A percentile compares a stretch with the other conserved stretches of the same genome.
These are phyloP conservation scores for Codiaeum variegatum DNA, from an alignment of 441 rosid genomes.

Conservation along the genomic window DNA sequence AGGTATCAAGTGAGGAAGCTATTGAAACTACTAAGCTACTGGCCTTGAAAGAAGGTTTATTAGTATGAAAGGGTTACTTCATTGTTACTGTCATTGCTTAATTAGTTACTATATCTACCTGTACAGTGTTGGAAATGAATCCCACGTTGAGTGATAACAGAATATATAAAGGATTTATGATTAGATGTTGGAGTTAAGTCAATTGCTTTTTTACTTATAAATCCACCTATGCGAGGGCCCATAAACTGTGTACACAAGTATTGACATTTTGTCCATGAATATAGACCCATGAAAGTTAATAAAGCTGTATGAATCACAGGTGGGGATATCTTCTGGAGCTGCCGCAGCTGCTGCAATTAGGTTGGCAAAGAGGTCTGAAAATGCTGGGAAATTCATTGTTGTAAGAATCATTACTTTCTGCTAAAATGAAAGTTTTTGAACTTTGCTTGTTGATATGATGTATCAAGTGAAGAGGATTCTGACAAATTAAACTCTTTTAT, in stretches of 20 bases:
- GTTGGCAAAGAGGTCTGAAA: constrained; percentile 50
- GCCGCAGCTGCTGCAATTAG: constrained; percentile 53
- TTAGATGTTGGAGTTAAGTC: too few species aligned
- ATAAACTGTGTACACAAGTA: too few species aligned
- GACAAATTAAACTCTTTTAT: neutral
- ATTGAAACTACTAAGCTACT: constrained; percentile 64
- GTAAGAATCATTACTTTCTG: constrained; percentile 26
- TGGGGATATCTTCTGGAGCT: constrained; percentile 69
- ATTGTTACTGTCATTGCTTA: neutral
- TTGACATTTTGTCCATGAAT: too few species aligned
- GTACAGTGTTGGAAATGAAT: too few species aligned
- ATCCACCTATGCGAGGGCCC: too few species aligned
- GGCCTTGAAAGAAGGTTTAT: constrained; percentile 62
- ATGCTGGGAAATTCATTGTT: constrained; percentile 49
- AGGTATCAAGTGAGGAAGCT: constrained; percentile 69
- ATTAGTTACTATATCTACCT: neutral
- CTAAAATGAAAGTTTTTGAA: neutral
- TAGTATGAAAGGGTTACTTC: constrained; percentile 29
- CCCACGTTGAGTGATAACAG: too few species aligned
- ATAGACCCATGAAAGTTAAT: too few species aligned
- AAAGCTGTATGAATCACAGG: too few species aligned
- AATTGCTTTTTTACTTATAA: too few species aligned
- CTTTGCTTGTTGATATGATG: neutral
- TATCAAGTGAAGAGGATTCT: neutral
- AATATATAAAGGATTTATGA: too few species aligned